Evolutionary conservation across 331 rosid species (phyloP), one percentile per base, ranked within the genome.

Genomic region (Spiraea crenata): DNA sequence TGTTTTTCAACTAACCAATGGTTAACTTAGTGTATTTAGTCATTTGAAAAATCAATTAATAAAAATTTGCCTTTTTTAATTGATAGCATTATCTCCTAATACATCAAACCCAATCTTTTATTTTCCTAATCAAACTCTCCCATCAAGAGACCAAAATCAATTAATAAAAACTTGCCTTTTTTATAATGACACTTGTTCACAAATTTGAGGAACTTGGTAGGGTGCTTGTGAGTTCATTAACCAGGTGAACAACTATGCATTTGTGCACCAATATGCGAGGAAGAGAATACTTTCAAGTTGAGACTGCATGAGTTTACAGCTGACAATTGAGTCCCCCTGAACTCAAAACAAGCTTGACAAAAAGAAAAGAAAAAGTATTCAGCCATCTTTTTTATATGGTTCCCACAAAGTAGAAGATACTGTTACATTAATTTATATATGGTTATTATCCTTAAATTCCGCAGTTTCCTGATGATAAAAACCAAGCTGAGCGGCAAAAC

Each of bases 231-330:
- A 50, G 69, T 14, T 17, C 17, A 4, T 60, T 63, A 72, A 6
- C 52, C 11, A 40, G 42, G 19, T 49, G 52, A 35, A 42, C 13
- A 40, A 40, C 11, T 14, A 31, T 15, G 44, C 35, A 1, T 12
- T 3, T 42, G 17, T 3, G 5, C 50, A 9, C 34, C 31, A 25
- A 0, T 11, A 9, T n/a, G 38, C 52, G 74, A 67, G 72, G 49
- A 14, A 45, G 65, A 71, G 59, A 31, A 31, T 70, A 69, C 96
- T 96, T 92, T 86, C n/a, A 80, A 72, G 51, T 77, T 76, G 49
- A 67, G 71, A 44, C 80, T 44, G 81, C 77, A 77, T 38, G 91
- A 76, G 61, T 74, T 67, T 5, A 82, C 83, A 74, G 89, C 82
- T 55, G 91, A 87, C n/a, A 87, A 64, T 9, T 72, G 88, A 2